Conservation (phyloP, 306 rosid genomes). For the Heteromeles arbutifolia region DNA sequence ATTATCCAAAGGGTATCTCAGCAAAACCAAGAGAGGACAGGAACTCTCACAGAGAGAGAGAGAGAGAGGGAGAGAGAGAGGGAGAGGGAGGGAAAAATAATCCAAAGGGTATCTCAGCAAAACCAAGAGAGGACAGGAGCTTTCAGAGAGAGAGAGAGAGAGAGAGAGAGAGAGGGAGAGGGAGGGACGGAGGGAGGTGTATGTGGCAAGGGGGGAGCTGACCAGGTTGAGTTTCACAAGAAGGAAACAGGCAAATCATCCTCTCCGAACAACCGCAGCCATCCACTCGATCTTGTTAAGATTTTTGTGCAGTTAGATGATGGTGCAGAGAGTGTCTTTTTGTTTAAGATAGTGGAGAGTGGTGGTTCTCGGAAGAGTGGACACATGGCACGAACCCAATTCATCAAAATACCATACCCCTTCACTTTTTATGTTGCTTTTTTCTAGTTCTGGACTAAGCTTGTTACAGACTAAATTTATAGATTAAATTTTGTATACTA, state of each 20-base stretch:
- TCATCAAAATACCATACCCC: too few species aligned
- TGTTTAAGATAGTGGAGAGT: neutral
- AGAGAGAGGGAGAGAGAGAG: neutral
- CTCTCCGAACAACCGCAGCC: neutral
- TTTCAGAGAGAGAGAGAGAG: neutral
- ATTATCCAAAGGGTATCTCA: neutral
- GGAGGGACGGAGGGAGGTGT: neutral
- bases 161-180: neutral
- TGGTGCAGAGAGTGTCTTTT: neutral
- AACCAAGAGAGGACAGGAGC: neutral
- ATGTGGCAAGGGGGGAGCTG: neutral
- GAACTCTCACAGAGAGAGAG: neutral
- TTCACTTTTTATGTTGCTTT: too few species aligned
- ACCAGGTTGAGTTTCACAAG: neutral
- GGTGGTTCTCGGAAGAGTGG: neutral
- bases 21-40: neutral
- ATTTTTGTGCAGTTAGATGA: neutral
- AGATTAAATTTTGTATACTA: too few species aligned
- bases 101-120: constrained; percentile 1
- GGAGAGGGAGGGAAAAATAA: too few species aligned
- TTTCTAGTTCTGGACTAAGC: too few species aligned
- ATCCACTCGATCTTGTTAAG: neutral
- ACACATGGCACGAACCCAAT: neutral
- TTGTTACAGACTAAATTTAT: too few species aligned
- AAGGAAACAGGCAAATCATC: constrained; percentile 6